These are phyloP conservation scores for Cryphonectria carpinicola DNA, from an alignment of 2,329 filamentous ascomycete species.

Conservation along the genomic window DNA sequence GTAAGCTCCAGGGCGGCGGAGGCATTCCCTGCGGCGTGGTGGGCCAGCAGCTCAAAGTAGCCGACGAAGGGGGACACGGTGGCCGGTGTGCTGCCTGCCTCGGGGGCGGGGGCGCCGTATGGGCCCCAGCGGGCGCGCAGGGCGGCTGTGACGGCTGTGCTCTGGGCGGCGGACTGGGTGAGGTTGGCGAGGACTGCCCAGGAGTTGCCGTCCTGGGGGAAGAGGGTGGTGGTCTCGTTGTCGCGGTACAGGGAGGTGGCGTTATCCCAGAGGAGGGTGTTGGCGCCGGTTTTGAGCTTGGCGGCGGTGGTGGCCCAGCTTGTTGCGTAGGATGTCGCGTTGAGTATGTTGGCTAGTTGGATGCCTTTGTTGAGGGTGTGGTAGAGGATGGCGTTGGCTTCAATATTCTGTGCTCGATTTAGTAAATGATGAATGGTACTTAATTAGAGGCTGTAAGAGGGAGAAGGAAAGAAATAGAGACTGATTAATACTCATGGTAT, in stretches of 20 bases:
- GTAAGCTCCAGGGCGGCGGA: slow-evolving; percentile 20
- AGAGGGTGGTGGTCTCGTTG: slow-evolving; percentile 50
- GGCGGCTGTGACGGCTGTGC: slow-evolving; percentile 12
- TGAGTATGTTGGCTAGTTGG: slow-evolving; percentile 49
- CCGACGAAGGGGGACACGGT: slow-evolving; percentile 26
- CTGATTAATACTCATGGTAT: neutral
- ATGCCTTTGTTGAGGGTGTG: slow-evolving; percentile 54
- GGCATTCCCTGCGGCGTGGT: slow-evolving; percentile 19
- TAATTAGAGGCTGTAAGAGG: no score
- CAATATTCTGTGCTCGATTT: slow-evolving; percentile 44
- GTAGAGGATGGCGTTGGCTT: slow-evolving; percentile 57
- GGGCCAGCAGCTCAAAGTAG: slow-evolving; percentile 21
- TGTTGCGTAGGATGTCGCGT: slow-evolving; percentile 40
- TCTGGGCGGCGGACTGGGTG: slow-evolving; percentile 13
- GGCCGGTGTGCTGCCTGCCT: slow-evolving; percentile 11
- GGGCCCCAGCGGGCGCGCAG: slow-evolving; percentile 18
- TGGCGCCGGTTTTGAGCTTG: slow-evolving; percentile 45
- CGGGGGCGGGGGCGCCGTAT: slow-evolving; percentile 24
- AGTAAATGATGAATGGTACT: neutral
- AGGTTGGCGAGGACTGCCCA: slow-evolving; percentile 25
- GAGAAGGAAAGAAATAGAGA: neutral
- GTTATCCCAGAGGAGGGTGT: slow-evolving; percentile 50
- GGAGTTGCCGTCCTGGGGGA: slow-evolving; percentile 25
- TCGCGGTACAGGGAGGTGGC: slow-evolving; percentile 51
- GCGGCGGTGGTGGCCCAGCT: slow-evolving; percentile 29